Base-by-base conservation (phyloP, 768 basidiomycete species). In the Rossbeevera mucosa region DNA sequence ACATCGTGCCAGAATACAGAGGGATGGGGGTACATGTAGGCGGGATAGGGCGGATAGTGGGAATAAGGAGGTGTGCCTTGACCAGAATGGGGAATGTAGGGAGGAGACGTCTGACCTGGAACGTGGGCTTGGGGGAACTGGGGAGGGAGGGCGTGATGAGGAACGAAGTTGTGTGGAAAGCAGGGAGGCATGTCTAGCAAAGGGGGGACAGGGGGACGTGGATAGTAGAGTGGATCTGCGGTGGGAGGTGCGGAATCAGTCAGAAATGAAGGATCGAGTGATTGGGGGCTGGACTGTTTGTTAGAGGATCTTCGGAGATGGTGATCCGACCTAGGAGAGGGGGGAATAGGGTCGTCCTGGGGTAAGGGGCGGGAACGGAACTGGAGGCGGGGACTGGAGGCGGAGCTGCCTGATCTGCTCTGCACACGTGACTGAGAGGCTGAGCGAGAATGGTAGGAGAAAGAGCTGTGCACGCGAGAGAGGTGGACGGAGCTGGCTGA, bases 331-430 rank as follows among this genome's bases (percentile, higher is more conserved):
- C 60, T 56, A 40, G 59, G 49, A 51, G 67, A 60, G 41, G 52
- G 43, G 2, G 26, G 56, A 44, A 48, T 48, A 40, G 56, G 11
- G n/a, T 72, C 68, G 31, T 80, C 79, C 2, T 62, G 69, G 0
- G 74, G 76, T 41, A 81, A 59, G 16, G 74, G 67, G 53, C 72
- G 69, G 20, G 71, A 74, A 54, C 76, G 70, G 33, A 71, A 47
- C 51, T 65, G 64, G 13, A 72, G 46, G 41, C 65, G 71, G 13
- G 80, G 80, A 51, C 80, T 82, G 11, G 81, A 80, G 5, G 76
- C 73, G 18, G 72, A 65, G 59, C 78, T 80, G 28, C 71, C 75
- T 0, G 75, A 70, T 44, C 71, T 70, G 43, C 79, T 80, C 42
- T 76, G 74, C 25, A 67, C 61, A 47, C 72, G 70, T 13, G 80